A percentile compares a stretch with the other conserved stretches of the same genome.
Evolutionary conservation across 345 rosid genomes (phyloP).

Genomic region (Turnera subulata): DNA sequence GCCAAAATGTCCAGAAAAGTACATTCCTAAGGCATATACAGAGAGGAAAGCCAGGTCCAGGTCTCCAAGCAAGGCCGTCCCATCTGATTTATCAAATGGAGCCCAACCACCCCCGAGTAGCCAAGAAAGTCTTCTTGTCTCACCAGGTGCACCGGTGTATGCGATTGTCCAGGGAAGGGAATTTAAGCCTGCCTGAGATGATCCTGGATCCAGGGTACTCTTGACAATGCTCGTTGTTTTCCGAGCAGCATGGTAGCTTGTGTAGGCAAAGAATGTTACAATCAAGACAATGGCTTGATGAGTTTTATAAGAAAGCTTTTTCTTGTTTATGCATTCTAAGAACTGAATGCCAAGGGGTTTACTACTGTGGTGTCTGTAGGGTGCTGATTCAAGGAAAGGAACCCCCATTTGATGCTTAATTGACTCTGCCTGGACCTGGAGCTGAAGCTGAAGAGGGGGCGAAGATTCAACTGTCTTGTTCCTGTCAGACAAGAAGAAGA

Average conservation of each 20-base stretch:
- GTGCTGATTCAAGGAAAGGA: constrained; percentile 30
- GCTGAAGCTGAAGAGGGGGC: neutral
- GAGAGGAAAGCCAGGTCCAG: constrained; percentile 83
- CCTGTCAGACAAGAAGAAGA: neutral
- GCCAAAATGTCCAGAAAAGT: constrained; percentile 85
- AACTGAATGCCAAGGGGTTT: constrained; percentile 69
- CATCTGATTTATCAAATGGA: constrained; percentile 68
- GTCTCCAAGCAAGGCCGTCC: constrained; percentile 77
- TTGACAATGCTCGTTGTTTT: constrained; percentile 93
- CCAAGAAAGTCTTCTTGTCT: constrained; percentile 24
- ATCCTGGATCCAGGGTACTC: constrained; percentile 76
- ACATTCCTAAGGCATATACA: constrained; percentile 81
- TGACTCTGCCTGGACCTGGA: constrained; percentile 2
- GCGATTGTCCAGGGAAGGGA: constrained; percentile 31
- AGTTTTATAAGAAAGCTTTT: constrained; percentile 53
- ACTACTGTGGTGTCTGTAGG: constrained; percentile 14
- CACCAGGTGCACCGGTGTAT: constrained; percentile 23
- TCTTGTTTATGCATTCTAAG: constrained; percentile 42
- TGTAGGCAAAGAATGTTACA: constrained; percentile 73
- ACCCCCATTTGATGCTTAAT: constrained; percentile 38
- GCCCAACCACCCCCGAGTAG: constrained; percentile 70
- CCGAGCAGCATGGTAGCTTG: constrained; percentile 79
- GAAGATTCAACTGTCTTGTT: neutral
- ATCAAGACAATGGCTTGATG: constrained; percentile 77
- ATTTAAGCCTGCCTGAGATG: constrained; percentile 35